Percentiles rank a stretch among this genome's conserved stretches.
phyloP scores from a whole-genome alignment of 2,329 filamentous ascomycete species.

The Scolecobasidium constrictum region DNA sequence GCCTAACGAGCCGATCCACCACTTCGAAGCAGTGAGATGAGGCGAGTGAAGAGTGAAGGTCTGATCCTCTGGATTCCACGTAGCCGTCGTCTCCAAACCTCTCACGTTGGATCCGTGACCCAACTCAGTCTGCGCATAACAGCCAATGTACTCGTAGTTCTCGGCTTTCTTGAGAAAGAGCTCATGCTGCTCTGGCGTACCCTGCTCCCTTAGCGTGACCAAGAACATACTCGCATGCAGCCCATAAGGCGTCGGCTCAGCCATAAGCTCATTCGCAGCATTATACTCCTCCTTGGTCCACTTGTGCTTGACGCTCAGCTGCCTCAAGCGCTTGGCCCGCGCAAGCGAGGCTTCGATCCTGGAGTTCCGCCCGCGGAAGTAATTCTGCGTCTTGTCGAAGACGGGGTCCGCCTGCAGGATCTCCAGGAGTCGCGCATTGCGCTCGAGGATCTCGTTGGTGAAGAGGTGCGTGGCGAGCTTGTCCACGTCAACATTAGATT shows the following conservation, averaged over 20 bases:
- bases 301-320: conserved; percentile 53
- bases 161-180: conserved; percentile 58
- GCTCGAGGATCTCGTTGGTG: conserved; percentile 51
- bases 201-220: conserved; percentile 60
- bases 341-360: conserved; percentile 59
- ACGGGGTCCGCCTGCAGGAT: conserved; percentile 56
- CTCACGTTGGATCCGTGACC: conserved; percentile 73
- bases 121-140: conserved; percentile 72
- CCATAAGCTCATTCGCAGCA: conserved; percentile 56
- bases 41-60: conserved; percentile 67
- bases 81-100: conserved; percentile 61
- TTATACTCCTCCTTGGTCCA: conserved; percentile 56
- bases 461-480: conserved; percentile 59
- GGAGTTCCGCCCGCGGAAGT: conserved; percentile 59
- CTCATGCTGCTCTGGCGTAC: conserved; percentile 62
- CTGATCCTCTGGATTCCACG: conserved; percentile 62
- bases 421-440: conserved; percentile 48
- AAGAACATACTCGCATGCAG: conserved; percentile 63
- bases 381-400: conserved; percentile 71
- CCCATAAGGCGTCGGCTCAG: conserved; percentile 63
- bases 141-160: conserved; percentile 63
- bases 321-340: conserved; percentile 57
- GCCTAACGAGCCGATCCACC: conserved; percentile 76
- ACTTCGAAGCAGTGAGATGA: conserved; percentile 64
- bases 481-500: conserved; percentile 57